A percentile compares a stretch with the other conserved stretches of the same genome.
These are phyloP conservation scores for Jatropha podagrica DNA, from an alignment of 441 rosid genomes.

Conservation along the genomic window DNA sequence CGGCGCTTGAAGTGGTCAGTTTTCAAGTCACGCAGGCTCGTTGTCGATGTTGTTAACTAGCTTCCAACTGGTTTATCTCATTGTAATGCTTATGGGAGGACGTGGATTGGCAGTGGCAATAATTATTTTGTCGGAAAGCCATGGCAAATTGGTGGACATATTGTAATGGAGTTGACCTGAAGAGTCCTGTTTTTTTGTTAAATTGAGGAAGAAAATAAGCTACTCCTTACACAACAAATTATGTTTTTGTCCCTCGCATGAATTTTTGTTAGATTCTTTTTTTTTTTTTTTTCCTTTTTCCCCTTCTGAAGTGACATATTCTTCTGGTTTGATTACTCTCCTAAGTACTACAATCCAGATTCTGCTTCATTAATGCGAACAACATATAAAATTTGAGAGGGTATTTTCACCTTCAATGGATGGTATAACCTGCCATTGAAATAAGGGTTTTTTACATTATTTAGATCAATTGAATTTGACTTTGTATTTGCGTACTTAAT, in stretches of 20 bases:
- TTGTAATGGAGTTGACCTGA: slow-evolving; percentile 24
- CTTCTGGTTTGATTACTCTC: background rate
- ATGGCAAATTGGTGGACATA: slow-evolving; percentile 27
- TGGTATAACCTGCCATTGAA: background rate
- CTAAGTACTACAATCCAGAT: too few species aligned
- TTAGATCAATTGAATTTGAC: too few species aligned
- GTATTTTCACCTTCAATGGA: background rate
- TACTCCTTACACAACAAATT: slow-evolving; percentile 17
- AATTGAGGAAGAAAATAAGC: slow-evolving; percentile 41
- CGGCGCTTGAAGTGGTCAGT: slow-evolving; percentile 96
- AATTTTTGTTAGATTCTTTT: slow-evolving; percentile 22
- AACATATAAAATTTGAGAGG: background rate
- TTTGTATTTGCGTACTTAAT: too few species aligned
- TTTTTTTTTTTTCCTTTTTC: too few species aligned
- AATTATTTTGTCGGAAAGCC: slow-evolving; percentile 34
- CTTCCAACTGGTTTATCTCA: slow-evolving; percentile 15
- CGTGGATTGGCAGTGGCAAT: slow-evolving; percentile 27
- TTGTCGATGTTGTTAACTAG: slow-evolving; percentile 94
- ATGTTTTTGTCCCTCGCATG: background rate
- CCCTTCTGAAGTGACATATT: background rate
- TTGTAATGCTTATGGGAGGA: slow-evolving; percentile 17
- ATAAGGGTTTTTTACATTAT: background rate
- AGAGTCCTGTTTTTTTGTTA: slow-evolving; percentile 23
- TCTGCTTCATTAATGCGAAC: too few species aligned
- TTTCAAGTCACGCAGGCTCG: slow-evolving; percentile 85